phyloP scores from a whole-genome alignment of 169 alveolate genomes.

The Amoebophrya sp. region DNA sequence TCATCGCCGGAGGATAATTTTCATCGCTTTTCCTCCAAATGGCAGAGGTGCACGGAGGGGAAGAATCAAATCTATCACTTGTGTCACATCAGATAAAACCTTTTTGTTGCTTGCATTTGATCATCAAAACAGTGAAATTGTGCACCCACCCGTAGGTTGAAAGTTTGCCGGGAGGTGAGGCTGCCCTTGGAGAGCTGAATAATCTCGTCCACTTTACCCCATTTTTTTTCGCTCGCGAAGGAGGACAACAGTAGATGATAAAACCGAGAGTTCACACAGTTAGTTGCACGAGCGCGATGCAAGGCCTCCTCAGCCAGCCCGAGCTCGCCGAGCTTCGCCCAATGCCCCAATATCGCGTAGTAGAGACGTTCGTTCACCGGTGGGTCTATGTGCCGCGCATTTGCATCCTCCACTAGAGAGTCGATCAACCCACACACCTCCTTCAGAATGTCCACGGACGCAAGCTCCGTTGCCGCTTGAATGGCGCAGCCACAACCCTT shows the following conservation, averaged over 20 bases:
- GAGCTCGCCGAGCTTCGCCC: neutral
- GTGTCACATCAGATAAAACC: no score
- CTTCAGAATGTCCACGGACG: neutral
- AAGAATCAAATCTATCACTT: no score
- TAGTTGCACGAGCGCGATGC: no score
- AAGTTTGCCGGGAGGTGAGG: neutral
- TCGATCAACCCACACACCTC: neutral
- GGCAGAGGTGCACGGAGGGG: no score
- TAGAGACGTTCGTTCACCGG: neutral
- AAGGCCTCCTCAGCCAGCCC: neutral
- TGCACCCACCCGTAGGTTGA: constrained; percentile 10
- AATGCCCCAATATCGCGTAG: neutral
- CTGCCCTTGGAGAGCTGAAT: neutral
- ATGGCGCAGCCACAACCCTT: constrained; percentile 16
- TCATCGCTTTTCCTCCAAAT: no score
- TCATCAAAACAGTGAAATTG: no score
- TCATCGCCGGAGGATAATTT: no score
- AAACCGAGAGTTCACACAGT: neutral
- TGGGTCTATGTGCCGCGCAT: neutral
- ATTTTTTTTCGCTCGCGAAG: neutral
- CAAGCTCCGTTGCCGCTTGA: neutral
- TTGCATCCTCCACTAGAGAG: neutral
- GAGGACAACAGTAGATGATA: neutral
- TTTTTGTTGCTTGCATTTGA: no score
- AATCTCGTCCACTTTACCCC: neutral